phyloP scores from a whole-genome alignment of 495 filamentous ascomycete species.

The Talaromyces ruber region DNA sequence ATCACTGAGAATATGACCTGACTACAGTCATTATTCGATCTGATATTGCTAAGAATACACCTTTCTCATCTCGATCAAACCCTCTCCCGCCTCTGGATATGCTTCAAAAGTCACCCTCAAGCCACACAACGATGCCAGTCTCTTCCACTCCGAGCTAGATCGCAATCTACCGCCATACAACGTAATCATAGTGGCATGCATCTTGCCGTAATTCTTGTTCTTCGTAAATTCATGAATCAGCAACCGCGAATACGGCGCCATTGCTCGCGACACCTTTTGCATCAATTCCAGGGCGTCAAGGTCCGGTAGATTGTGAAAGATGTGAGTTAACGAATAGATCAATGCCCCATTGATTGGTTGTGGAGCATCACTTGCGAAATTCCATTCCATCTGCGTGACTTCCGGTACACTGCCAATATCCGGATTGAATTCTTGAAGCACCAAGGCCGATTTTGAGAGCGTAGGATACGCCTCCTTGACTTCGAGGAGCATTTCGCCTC shows the following conservation, averaged over 20 bases:
- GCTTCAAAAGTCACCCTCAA: slow-evolving; percentile 26
- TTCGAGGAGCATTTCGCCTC: slow-evolving; percentile 40
- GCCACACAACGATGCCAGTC: slow-evolving; percentile 21
- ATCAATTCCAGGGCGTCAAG: slow-evolving; percentile 27
- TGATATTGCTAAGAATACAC: neutral
- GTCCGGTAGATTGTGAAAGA: slow-evolving; percentile 36
- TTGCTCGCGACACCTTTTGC: slow-evolving; percentile 32
- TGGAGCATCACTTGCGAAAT: slow-evolving; percentile 21
- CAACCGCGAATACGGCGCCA: slow-evolving; percentile 35
- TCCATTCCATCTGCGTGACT: slow-evolving; percentile 24
- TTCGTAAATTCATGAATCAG: slow-evolving; percentile 35
- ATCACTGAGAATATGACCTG: neutral
- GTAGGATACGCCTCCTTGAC: slow-evolving; percentile 33
- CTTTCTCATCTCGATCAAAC: slow-evolving; percentile 28
- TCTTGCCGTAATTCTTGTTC: slow-evolving; percentile 20
- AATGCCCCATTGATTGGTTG: slow-evolving; percentile 30
- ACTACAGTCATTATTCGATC: neutral
- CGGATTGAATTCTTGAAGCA: slow-evolving; percentile 39
- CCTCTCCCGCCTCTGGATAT: slow-evolving; percentile 24
- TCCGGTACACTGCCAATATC: slow-evolving; percentile 19
- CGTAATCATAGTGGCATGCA: slow-evolving; percentile 30
- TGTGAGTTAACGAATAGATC: slow-evolving; percentile 34
- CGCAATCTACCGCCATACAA: slow-evolving; percentile 27
- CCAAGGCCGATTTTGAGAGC: slow-evolving; percentile 24
- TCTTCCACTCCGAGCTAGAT: slow-evolving; percentile 22